These are phyloP conservation scores for Nigrospora oryzae DNA, from an alignment of 2,329 filamentous ascomycete species.

Conservation along the genomic window DNA sequence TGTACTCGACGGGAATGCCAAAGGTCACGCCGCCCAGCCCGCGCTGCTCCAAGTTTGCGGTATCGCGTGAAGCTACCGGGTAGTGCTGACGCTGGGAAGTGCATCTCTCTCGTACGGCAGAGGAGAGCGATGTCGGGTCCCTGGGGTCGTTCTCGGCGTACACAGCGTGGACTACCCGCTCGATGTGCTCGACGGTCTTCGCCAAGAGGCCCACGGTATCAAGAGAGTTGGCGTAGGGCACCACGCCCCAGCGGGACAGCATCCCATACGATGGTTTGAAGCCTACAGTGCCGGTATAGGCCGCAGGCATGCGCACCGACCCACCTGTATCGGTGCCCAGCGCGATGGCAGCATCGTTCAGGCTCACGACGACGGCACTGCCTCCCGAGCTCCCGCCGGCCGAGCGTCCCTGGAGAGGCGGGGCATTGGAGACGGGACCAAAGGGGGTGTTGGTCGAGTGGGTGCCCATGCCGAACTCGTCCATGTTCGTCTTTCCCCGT, in stretches of 20 bases:
- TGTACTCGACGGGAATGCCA: slow-evolving; percentile 69
- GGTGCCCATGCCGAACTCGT: slow-evolving; percentile 94
- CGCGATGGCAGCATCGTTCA: slow-evolving; percentile 50
- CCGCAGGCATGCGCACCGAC: slow-evolving; percentile 77
- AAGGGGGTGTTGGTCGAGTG: slow-evolving; percentile 63
- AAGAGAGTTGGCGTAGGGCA: slow-evolving; percentile 86
- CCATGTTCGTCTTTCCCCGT: slow-evolving; percentile 81
- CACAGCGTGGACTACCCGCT: slow-evolving; percentile 38
- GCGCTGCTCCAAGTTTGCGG: background rate
- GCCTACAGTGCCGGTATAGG: slow-evolving; percentile 74
- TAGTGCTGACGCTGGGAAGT: slow-evolving; percentile 19
- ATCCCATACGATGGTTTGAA: slow-evolving; percentile 91
- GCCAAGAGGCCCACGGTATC: slow-evolving; percentile 81
- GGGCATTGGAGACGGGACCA: slow-evolving; percentile 52
- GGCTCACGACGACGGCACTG: slow-evolving; percentile 75
- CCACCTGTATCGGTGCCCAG: slow-evolving; percentile 92
- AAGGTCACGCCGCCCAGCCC: slow-evolving; percentile 33
- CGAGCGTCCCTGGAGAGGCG: slow-evolving; percentile 35
- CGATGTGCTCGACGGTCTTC: slow-evolving; percentile 39
- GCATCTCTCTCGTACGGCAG: slow-evolving; percentile 43
- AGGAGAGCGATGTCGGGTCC: slow-evolving; percentile 67
- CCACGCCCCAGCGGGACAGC: slow-evolving; percentile 75
- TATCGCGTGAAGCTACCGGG: background rate
- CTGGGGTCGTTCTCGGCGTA: slow-evolving; percentile 49
- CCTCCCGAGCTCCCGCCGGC: slow-evolving; percentile 90